A percentile compares a stretch with the other conserved stretches of the same genome.
phyloP scores from a whole-genome alignment of 352 stramenopile genomes.

The Globisporangium sylvaticum region DNA sequence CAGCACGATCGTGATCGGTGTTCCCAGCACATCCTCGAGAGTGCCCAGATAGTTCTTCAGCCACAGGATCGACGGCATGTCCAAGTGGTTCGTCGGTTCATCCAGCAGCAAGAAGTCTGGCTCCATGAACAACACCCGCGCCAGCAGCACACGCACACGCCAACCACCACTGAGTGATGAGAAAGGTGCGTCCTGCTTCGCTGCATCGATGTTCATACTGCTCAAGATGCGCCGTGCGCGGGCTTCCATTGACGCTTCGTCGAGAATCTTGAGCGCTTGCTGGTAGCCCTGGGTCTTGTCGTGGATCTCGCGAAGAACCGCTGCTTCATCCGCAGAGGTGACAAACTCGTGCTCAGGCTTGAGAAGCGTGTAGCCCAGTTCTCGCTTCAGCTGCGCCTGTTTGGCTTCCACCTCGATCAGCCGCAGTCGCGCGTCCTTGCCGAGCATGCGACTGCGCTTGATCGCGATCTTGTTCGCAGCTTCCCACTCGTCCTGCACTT shows the following conservation, averaged over 20 bases:
- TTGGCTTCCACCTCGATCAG: slow-evolving; percentile 39
- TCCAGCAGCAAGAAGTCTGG: slow-evolving; percentile 92
- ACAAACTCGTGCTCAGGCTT: slow-evolving; percentile 25
- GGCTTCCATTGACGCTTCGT: slow-evolving; percentile 52
- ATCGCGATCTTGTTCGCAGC: slow-evolving; percentile 45
- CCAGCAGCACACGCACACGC: slow-evolving; percentile 60
- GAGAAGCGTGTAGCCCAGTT: slow-evolving; percentile 23
- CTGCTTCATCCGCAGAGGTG: slow-evolving; percentile 21
- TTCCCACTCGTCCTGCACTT: slow-evolving; percentile 30
- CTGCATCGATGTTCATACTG: slow-evolving; percentile 69
- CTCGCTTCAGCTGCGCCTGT: slow-evolving; percentile 23
- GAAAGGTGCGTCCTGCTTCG: slow-evolving; percentile 72
- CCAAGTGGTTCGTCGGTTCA: slow-evolving; percentile 91
- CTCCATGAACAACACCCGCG: slow-evolving; percentile 59
- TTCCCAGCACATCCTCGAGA: slow-evolving; percentile 56
- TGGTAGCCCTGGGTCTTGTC: slow-evolving; percentile 40
- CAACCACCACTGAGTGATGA: slow-evolving; percentile 51
- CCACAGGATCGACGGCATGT: slow-evolving; percentile 82
- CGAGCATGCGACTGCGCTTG: slow-evolving; percentile 48
- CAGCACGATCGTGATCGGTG: slow-evolving; percentile 77
- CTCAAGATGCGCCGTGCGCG: slow-evolving; percentile 40
- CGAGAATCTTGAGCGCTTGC: slow-evolving; percentile 37
- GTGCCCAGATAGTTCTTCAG: slow-evolving; percentile 66
- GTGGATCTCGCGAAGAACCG: slow-evolving; percentile 38
- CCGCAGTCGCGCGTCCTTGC: slow-evolving; percentile 46